Conservation (phyloP, 805 yeast species). For the Saturnispora gosingensis region DNA sequence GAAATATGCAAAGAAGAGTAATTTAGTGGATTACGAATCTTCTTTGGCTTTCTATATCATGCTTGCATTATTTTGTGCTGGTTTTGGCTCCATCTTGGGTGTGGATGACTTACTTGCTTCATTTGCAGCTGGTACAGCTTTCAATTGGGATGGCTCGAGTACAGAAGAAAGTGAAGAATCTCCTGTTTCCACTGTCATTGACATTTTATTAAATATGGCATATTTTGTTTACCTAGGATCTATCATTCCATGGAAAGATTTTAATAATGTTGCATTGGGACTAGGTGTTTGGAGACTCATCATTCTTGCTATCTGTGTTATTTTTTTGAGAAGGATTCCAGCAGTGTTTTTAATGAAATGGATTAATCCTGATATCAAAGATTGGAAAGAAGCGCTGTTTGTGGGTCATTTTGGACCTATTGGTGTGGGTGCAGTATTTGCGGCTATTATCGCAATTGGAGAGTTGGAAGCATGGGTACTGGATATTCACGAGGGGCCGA, state of each 20-base stretch:
- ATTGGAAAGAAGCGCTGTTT: constrained; percentile 60
- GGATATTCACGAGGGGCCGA: constrained; percentile 29
- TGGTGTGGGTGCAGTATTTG: constrained; percentile 38
- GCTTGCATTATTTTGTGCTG: constrained; percentile 46
- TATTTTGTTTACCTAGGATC: constrained; percentile 65
- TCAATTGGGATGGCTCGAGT: constrained; percentile 68
- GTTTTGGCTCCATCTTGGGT: constrained; percentile 58
- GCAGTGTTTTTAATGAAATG: constrained; percentile 48
- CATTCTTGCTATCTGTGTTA: constrained; percentile 40
- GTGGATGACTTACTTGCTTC: constrained; percentile 65
- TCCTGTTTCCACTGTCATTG: constrained; percentile 56
- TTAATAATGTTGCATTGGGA: constrained; percentile 38
- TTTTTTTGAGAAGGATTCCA: constrained; percentile 45
- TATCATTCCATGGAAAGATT: constrained; percentile 59
- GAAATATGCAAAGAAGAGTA: constrained; percentile 41
- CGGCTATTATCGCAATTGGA: constrained; percentile 27
- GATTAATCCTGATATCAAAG: constrained; percentile 49
- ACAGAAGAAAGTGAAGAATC: constrained; percentile 51
- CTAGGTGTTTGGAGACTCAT: constrained; percentile 45
- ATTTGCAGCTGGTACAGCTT: constrained; percentile 64
- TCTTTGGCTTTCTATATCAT: constrained; percentile 46
- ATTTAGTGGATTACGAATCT: constrained; percentile 53
- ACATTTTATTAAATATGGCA: constrained; percentile 53
- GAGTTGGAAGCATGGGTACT: constrained; percentile 30
- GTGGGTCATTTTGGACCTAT: constrained; percentile 75